Percentiles rank a stretch among this genome's conserved stretches.
phyloP scores from a whole-genome alignment of 2,329 filamentous ascomycete genomes.

The Blumeriella jaapii region DNA sequence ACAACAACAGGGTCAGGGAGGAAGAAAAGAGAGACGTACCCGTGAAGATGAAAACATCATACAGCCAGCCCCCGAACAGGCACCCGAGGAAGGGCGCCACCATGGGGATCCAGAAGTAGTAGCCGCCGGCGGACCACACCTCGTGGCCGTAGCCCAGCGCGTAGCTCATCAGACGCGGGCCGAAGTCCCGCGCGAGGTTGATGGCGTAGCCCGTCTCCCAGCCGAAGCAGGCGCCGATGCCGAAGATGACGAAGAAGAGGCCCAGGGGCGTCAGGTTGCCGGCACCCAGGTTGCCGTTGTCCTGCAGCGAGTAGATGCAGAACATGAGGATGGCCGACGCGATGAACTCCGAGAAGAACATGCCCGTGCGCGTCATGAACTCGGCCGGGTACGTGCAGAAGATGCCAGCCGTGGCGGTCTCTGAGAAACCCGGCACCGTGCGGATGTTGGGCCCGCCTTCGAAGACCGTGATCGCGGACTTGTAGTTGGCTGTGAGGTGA shows the following conservation, averaged over 20 bases:
- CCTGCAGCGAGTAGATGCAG: constrained; percentile 58
- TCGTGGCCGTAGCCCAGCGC: constrained; percentile 56
- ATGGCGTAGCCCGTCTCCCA: constrained; percentile 71
- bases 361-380: constrained; percentile 54
- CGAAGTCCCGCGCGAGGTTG: constrained; percentile 62
- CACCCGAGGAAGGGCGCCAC: constrained; percentile 58
- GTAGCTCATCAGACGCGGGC: constrained; percentile 54
- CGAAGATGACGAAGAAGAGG: constrained; percentile 63
- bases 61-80: constrained; percentile 52
- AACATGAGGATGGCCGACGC: constrained; percentile 60
- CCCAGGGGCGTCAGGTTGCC: constrained; percentile 46
- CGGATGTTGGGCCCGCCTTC: constrained; percentile 50
- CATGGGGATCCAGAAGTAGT: constrained; percentile 71
- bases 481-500: constrained; percentile 51
- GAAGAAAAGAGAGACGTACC: too few relatives aligned
- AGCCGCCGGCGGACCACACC: constrained; percentile 55
- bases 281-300: constrained; percentile 35
- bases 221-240: constrained; percentile 58
- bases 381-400: constrained; percentile 59
- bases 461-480: constrained; percentile 52
- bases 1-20: too few relatives aligned
- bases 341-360: constrained; percentile 65
- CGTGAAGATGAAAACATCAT: constrained; percentile 58
- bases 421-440: constrained; percentile 38
- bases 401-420: constrained; percentile 47